These are phyloP conservation scores for Sideroxylon spinosum DNA, from an alignment of 179 eudicot species.

Conservation along the genomic window DNA sequence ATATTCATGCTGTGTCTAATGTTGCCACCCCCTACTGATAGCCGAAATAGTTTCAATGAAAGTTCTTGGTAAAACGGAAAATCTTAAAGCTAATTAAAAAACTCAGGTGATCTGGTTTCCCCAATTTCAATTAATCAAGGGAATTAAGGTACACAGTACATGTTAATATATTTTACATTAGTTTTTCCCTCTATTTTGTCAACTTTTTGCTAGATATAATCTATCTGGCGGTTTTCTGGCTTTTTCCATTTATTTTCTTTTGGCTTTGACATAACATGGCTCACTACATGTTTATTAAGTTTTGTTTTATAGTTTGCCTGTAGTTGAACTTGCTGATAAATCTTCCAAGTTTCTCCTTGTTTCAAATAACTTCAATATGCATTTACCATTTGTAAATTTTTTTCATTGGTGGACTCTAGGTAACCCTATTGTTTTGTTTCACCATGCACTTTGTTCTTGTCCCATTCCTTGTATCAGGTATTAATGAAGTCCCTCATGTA, in stretches of 20 bases:
- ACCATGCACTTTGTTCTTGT: neutral
- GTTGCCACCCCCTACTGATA: too few species aligned
- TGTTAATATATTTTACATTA: neutral
- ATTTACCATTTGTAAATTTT: neutral
- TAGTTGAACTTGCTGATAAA: neutral
- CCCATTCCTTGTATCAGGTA: neutral
- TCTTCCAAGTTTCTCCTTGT: neutral
- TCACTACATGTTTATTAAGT: neutral
- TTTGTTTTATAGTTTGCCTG: neutral
- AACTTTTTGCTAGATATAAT: neutral
- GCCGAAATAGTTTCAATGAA: neutral
- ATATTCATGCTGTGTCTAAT: too few species aligned
- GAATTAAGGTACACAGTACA: neutral
- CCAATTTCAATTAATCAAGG: neutral
- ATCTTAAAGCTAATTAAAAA: neutral
- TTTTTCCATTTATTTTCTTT: neutral
- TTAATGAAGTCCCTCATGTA: neutral
- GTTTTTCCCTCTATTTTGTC: neutral
- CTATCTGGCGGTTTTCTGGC: neutral
- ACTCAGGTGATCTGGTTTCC: neutral
- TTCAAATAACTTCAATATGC: neutral
- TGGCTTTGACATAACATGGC: neutral
- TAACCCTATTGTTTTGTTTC: neutral
- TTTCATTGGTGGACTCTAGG: conserved; percentile 7
- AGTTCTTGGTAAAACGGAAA: neutral